Conservation (phyloP, 2,329 filamentous ascomycete genomes). For the Nigrograna mackinnonii region DNA sequence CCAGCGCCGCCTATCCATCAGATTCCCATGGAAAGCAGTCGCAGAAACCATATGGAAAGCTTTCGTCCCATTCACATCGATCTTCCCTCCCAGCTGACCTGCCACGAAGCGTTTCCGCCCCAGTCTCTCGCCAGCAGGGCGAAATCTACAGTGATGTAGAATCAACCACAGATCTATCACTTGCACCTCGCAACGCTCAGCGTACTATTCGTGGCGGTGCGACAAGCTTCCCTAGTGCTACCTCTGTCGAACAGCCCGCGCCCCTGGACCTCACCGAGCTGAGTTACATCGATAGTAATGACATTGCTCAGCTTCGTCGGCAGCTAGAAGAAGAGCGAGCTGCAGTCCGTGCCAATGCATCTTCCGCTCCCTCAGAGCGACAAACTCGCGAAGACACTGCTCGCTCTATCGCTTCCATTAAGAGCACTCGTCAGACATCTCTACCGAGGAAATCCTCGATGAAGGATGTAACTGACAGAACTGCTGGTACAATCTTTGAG, state of each 20-base stretch:
- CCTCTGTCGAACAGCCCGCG: conserved; percentile 28
- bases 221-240: conserved; percentile 16
- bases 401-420: conserved; percentile 39
- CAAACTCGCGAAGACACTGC: conserved; percentile 43
- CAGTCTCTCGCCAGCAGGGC: conserved; percentile 22
- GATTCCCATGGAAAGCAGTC: conserved; percentile 21
- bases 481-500: conserved; percentile 32
- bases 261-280: conserved; percentile 53
- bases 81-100: conserved; percentile 16
- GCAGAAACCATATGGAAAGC: conserved; percentile 27
- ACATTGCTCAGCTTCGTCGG: conserved; percentile 58
- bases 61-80: conserved; percentile 19
- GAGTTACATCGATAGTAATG: conserved; percentile 57
- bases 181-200: conserved; percentile 32
- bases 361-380: conserved; percentile 26
- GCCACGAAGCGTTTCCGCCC: conserved; percentile 35
- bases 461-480: conserved; percentile 51
- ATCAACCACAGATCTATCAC: conserved; percentile 45
- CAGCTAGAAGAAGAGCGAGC: conserved; percentile 59
- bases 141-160: conserved; percentile 33
- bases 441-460: conserved; percentile 59
- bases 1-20: conserved; percentile 18
- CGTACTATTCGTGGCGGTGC: conserved; percentile 27
- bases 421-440: conserved; percentile 42
- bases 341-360: conserved; percentile 38